A percentile compares a stretch with the other conserved stretches of the same genome.
These are phyloP conservation scores for Hypoxylon sp. DNA, from an alignment of 2,329 filamentous ascomycete species.

Conservation along the genomic window DNA sequence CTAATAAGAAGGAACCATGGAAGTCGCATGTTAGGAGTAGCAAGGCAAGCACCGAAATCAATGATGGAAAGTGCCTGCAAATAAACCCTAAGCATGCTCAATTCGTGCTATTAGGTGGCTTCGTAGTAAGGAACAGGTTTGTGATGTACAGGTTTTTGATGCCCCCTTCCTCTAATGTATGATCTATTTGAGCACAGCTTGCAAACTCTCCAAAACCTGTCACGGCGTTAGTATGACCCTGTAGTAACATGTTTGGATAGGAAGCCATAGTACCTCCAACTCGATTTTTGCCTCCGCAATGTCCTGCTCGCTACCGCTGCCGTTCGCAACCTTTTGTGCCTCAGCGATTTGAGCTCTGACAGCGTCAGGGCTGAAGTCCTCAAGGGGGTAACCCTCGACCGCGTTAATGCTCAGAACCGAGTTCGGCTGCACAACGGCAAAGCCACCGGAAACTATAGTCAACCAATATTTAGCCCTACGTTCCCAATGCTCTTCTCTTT, in stretches of 20 bases:
- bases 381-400: slow-evolving; percentile 92
- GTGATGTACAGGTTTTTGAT: slow-evolving; percentile 58
- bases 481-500: slow-evolving; percentile 27
- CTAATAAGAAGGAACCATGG: neutral
- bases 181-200: slow-evolving; percentile 84
- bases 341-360: slow-evolving; percentile 92
- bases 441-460: slow-evolving; percentile 88
- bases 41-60: slow-evolving; percentile 32
- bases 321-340: slow-evolving; percentile 93
- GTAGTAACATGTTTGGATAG: slow-evolving; percentile 6
- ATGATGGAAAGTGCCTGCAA: slow-evolving; percentile 41
- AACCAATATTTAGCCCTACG: slow-evolving; percentile 41
- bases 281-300: slow-evolving; percentile 99
- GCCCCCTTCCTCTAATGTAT: slow-evolving; percentile 55
- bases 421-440: slow-evolving; percentile 96
- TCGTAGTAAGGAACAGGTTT: slow-evolving; percentile 52
- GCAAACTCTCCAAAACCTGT: slow-evolving; percentile 86
- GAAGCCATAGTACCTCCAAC: slow-evolving; percentile 79
- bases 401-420: slow-evolving; percentile 98
- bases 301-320: slow-evolving; percentile 94
- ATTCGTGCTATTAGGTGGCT: slow-evolving; percentile 50
- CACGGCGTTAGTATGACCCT: slow-evolving; percentile 55
- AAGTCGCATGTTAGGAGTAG: slow-evolving; percentile 9
- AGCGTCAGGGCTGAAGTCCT: slow-evolving; percentile 95
- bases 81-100: slow-evolving; percentile 44